These are phyloP conservation scores for Tetrahymena elliotti DNA, from an alignment of 73 alveolate species.

Conservation along the genomic window DNA sequence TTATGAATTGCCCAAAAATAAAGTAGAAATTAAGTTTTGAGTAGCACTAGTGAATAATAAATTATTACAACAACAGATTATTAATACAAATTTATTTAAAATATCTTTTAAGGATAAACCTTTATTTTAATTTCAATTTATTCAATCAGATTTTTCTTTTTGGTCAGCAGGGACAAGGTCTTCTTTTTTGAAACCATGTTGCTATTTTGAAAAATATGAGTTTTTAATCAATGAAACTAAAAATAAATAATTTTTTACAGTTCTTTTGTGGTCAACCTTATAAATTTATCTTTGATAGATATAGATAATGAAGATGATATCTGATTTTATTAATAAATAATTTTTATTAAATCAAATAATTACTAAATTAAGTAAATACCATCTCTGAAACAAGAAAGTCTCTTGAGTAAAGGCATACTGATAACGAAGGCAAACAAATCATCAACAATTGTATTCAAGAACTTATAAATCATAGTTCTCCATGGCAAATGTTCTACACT, in stretches of 20 bases:
- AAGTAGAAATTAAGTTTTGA: too few relatives aligned
- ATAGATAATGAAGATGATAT: constrained; percentile 93
- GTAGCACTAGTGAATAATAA: too few relatives aligned
- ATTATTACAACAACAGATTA: too few relatives aligned
- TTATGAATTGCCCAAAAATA: too few relatives aligned
- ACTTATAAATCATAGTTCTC: constrained; percentile 91
- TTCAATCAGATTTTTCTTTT: background rate
- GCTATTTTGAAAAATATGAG: background rate
- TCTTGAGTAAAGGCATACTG: constrained; percentile 81
- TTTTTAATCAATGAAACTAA: background rate
- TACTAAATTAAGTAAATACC: constrained; percentile 9
- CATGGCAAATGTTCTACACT: constrained; percentile 99
- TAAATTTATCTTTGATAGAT: constrained; percentile 90
- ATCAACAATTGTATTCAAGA: constrained; percentile 96
- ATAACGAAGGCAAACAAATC: constrained; percentile 95
- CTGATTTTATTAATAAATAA: background rate
- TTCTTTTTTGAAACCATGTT: background rate
- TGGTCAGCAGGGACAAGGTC: background rate
- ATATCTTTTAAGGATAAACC: too few relatives aligned
- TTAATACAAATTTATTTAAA: too few relatives aligned
- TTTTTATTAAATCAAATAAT: background rate
- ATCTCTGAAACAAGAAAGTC: constrained; percentile 97
- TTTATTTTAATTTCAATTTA: background rate
- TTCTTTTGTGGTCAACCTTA: constrained; percentile 72
- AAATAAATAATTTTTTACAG: background rate